Base-by-base conservation (phyloP, 2,329 filamentous ascomycete genomes). In the Septoria linicola region DNA sequence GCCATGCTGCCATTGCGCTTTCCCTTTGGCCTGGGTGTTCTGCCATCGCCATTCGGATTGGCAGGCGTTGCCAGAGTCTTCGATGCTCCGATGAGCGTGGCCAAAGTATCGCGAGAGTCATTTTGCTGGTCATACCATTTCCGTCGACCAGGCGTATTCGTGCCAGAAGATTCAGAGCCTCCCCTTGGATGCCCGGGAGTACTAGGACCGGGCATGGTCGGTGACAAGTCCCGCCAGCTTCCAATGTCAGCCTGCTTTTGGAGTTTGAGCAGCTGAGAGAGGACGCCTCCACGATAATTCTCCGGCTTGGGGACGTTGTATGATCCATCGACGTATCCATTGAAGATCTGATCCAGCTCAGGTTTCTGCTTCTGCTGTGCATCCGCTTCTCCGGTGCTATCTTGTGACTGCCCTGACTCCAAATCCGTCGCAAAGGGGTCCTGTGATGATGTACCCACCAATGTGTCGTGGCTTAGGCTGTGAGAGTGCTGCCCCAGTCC, bases 221-320 rank as follows among this genome's bases (percentile, higher is more conserved):
- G 53, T 11, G 61, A n/a, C 1, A 25, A 35, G 16, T 51, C 40
- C 4, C 48, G 27, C 13, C 44, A 16, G 20, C 23, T 39, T 31
- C 40, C 25, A 34, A 49, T 14, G 1, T 56, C 50, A 2, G 51
- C 16, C 13, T 61, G 73, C 51, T 82, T 78, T 63, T 88, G 84
- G 7, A 89, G 75, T 66, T 84, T 88, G 39, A 93, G 73, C 0
- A 93, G 72, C 0, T 83, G 85, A 1, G 84, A 83, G 1, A 93
- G 73, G 39, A 92, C 81, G 19, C 88, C 87, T 21, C 84, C 85
- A 41, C 84, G 82, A 66, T 88, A 91, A 55, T 84, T 80, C 16
- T 76, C 72, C 3, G 87, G 87, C 32, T 77, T 76, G 39, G 84
- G 82, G 10, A 88, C 80, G 63, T 87, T 87, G 50, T 80, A 57